Percentiles rank a stretch among this genome's conserved stretches.
phyloP scores from a whole-genome alignment of 805 yeast species.

The Wickerhamomyces rabaulensis region DNA sequence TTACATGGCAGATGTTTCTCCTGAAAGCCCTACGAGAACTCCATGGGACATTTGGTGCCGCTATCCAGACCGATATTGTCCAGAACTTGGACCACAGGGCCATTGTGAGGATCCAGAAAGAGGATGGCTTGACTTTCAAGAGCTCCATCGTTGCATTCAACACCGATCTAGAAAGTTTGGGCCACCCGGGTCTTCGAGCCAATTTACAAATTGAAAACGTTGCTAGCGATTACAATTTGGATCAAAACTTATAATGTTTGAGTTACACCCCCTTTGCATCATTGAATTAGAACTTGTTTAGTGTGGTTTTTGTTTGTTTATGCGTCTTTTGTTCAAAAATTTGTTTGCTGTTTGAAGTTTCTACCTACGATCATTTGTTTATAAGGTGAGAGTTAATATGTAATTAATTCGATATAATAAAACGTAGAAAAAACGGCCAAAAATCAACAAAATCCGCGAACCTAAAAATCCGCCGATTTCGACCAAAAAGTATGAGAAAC shows the following conservation, averaged over 20 bases:
- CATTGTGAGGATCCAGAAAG: constrained; percentile 23
- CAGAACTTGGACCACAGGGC: constrained; percentile 20
- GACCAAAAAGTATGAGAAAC: too few relatives aligned
- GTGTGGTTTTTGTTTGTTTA: constrained; percentile 3
- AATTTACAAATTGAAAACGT: constrained; percentile 7
- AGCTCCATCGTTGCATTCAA: constrained; percentile 29
- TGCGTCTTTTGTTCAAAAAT: neutral
- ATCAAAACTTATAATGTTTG: constrained; percentile 3
- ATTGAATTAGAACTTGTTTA: neutral
- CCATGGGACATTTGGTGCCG: constrained; percentile 38
- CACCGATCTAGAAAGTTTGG: constrained; percentile 23
- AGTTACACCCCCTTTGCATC: neutral
- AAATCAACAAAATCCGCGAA: too few relatives aligned
- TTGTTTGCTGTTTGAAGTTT: neutral
- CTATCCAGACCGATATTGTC: constrained; percentile 30
- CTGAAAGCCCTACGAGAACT: constrained; percentile 28
- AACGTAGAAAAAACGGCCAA: too few relatives aligned
- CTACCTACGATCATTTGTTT: too few relatives aligned
- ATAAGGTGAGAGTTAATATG: too few relatives aligned
- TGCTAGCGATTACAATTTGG: neutral
- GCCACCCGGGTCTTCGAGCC: constrained; percentile 23
- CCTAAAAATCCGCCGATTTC: too few relatives aligned
- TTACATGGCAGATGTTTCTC: constrained; percentile 36
- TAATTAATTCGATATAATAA: too few relatives aligned
- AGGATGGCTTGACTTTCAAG: constrained; percentile 25